These are phyloP conservation scores for Populus hybrid DNA, from an alignment of 441 rosid species.

Conservation along the genomic window DNA sequence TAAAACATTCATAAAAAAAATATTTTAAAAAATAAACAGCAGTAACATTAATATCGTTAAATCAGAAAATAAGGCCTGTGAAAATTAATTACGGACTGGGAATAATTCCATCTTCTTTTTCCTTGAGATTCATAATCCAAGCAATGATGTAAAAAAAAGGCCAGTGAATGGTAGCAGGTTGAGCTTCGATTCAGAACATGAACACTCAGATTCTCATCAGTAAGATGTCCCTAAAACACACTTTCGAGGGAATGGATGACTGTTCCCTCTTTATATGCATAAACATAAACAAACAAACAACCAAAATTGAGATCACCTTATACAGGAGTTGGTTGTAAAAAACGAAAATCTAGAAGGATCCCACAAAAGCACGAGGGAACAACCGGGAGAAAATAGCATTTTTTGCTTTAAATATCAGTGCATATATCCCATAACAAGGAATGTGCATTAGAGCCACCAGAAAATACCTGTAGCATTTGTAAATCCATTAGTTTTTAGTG, in stretches of 20 bases:
- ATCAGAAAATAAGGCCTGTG: too few species aligned
- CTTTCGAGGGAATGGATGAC: neutral
- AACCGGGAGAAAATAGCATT: conserved; percentile 31
- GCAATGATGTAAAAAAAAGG: neutral
- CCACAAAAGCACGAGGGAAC: conserved; percentile 52
- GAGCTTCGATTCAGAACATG: neutral
- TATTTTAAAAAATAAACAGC: too few species aligned
- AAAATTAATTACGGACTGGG: too few species aligned
- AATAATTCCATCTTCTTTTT: neutral
- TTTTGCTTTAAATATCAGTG: conserved; percentile 52
- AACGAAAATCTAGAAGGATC: neutral
- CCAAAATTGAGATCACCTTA: neutral
- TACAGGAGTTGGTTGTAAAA: too few species aligned
- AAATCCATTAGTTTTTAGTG: neutral
- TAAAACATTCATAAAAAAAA: too few species aligned
- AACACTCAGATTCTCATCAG: neutral
- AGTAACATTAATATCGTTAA: too few species aligned
- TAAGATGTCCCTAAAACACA: neutral
- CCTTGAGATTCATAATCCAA: neutral
- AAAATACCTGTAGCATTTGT: conserved; percentile 51
- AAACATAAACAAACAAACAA: neutral
- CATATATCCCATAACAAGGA: conserved; percentile 70
- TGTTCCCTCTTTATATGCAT: neutral
- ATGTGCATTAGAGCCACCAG: conserved; percentile 52
- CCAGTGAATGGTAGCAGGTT: neutral